Percentiles rank a stretch among this genome's conserved stretches.
Conservation (phyloP, 768 basidiomycete species). For the Leucosporidium scottii region DNA sequence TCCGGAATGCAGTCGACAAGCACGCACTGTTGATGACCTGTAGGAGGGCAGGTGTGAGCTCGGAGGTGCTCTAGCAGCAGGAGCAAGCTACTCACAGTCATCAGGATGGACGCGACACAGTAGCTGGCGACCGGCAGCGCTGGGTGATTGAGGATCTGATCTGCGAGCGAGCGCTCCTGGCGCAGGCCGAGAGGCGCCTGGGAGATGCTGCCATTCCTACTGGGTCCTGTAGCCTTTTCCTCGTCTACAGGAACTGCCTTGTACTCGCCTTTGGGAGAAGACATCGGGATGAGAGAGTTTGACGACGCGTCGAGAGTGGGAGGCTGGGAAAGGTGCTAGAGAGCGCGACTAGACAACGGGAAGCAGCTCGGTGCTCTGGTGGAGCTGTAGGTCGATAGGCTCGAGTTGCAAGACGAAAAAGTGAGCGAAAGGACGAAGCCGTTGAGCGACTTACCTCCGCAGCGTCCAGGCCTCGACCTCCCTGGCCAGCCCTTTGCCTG, state of each 20-base stretch:
- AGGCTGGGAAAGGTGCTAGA: no score
- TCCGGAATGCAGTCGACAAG: not conserved
- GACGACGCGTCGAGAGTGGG: no score
- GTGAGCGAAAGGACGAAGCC: no score
- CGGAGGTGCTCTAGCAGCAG: not conserved
- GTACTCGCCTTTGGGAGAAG: constrained; percentile 18
- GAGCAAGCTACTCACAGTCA: constrained; percentile 70
- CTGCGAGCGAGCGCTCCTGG: not conserved
- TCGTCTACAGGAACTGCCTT: constrained; percentile 24
- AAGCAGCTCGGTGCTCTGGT: no score
- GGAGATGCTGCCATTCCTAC: not conserved
- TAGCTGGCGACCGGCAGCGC: constrained; percentile 72
- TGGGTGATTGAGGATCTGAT: constrained; percentile 19
- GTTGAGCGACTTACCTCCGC: no score
- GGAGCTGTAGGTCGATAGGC: no score
- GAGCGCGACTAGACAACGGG: no score
- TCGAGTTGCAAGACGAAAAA: no score
- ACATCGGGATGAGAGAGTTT: not conserved
- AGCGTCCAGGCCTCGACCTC: no score
- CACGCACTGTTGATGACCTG: not conserved
- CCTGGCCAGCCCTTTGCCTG: no score
- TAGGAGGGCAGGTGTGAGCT: not conserved
- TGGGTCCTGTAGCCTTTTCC: constrained; percentile 7
- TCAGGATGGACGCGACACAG: constrained; percentile 84
- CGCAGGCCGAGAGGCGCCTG: not conserved